phyloP scores from a whole-genome alignment of 495 filamentous ascomycete species.

The Friedmanniomyces endolithicus region DNA sequence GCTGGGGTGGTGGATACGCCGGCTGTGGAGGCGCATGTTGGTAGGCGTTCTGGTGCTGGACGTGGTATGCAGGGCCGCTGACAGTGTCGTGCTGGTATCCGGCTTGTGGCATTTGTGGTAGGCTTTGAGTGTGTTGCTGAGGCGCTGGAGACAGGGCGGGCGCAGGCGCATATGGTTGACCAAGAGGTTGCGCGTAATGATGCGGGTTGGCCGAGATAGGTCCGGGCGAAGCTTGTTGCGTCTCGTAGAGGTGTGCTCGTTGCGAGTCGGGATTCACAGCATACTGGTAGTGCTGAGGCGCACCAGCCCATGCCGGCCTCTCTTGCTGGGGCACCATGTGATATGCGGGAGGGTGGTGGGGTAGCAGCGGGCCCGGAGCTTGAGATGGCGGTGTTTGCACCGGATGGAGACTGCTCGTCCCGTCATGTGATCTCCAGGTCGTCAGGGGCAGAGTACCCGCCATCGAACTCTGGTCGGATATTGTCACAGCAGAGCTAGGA shows the following conservation, averaged over 20 bases:
- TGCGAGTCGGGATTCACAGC: not conserved
- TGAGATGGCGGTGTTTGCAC: not conserved
- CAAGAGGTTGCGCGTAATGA: slow-evolving; percentile 1
- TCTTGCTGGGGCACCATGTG: not conserved
- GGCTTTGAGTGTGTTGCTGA: slow-evolving; percentile 3
- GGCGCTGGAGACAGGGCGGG: not conserved
- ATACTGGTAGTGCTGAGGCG: not conserved
- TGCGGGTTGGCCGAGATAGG: not conserved
- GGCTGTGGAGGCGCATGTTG: not conserved
- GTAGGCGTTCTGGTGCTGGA: not conserved
- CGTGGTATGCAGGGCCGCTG: slow-evolving; percentile 3
- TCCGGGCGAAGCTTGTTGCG: not conserved
- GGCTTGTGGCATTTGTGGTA: not conserved
- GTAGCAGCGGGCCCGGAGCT: not conserved
- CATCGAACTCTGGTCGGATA: not conserved
- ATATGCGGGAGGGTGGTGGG: not conserved
- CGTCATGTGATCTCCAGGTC: slow-evolving; percentile 16
- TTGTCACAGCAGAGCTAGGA: not conserved
- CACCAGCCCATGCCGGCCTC: not conserved
- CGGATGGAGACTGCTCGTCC: not conserved
- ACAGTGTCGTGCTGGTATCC: slow-evolving; percentile 13
- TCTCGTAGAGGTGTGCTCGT: not conserved
- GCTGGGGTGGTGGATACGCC: not conserved
- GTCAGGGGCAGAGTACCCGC: slow-evolving; percentile 1
- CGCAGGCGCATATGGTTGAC: not conserved